phyloP scores from a whole-genome alignment of 257 asterid species.

The Fraxinus cuspidata region DNA sequence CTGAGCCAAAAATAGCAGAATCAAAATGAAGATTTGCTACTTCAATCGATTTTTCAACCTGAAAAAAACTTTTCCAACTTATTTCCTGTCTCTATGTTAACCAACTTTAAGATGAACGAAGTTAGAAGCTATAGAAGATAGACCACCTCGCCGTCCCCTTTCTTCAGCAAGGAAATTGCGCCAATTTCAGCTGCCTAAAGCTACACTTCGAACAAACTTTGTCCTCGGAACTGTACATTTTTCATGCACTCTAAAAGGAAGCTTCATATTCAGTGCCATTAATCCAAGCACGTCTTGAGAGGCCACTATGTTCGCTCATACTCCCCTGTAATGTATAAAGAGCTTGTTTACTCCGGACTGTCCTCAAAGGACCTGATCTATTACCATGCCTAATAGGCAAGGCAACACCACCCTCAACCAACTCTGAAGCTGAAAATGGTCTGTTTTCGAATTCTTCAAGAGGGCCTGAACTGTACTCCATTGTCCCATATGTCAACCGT shows the following conservation, averaged over 20 bases:
- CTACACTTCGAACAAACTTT: conserved; percentile 38
- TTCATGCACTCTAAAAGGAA: conserved; percentile 56
- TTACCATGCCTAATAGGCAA: conserved; percentile 67
- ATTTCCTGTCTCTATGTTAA: conserved; percentile 33
- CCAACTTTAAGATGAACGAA: conserved; percentile 47
- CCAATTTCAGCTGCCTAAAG: conserved; percentile 39
- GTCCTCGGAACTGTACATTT: conserved; percentile 66
- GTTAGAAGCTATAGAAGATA: conserved; percentile 49
- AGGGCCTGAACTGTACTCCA: conserved; percentile 92
- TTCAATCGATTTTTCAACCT: not conserved
- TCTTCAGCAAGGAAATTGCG: conserved; percentile 17
- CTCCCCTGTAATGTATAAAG: conserved; percentile 78
- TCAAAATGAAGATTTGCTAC: not conserved
- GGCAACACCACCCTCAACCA: conserved; percentile 44
- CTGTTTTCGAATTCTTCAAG: conserved; percentile 76
- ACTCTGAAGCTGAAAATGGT: conserved; percentile 55
- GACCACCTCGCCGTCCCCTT: conserved; percentile 4
- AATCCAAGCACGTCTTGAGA: conserved; percentile 54
- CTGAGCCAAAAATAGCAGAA: not conserved
- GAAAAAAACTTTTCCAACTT: conserved; percentile 36
- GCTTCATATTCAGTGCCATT: conserved; percentile 53
- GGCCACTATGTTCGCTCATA: conserved; percentile 81
- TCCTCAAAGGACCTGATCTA: conserved; percentile 91
- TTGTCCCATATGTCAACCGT: conserved; percentile 62
- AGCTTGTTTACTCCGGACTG: conserved; percentile 63